phyloP scores from a whole-genome alignment of 129 eudicot genomes.

The Erigeron canadensis region DNA sequence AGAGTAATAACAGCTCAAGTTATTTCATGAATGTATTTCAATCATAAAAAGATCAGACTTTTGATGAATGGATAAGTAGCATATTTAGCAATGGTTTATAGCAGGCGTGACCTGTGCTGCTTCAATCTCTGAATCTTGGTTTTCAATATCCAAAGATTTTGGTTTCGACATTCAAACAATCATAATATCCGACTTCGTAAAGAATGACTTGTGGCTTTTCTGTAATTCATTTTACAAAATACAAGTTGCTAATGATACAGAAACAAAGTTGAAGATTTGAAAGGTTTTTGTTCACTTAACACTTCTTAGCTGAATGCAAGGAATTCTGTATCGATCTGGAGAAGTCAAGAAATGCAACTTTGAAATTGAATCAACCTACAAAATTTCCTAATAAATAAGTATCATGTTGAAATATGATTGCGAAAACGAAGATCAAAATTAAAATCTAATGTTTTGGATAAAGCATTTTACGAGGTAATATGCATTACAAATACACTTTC shows the following conservation, averaged over 20 bases:
- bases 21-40: not conserved
- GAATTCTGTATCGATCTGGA: conserved; percentile 51
- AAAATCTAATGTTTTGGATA: too few relatives aligned
- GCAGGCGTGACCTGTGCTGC: conserved; percentile 33
- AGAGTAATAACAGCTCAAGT: not conserved
- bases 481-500: too few relatives aligned
- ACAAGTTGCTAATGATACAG: not conserved
- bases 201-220: conserved; percentile 52
- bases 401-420: too few relatives aligned
- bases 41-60: not conserved
- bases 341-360: not conserved
- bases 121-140: conserved; percentile 43
- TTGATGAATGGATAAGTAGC: not conserved
- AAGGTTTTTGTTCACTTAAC: not conserved
- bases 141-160: conserved; percentile 31
- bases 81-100: not conserved
- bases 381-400: too few relatives aligned
- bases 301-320: conserved; percentile 50
- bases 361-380: not conserved
- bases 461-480: too few relatives aligned
- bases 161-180: conserved; percentile 50
- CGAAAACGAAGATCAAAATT: too few relatives aligned
- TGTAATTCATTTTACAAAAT: conserved; percentile 19
- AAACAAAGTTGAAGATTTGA: not conserved
- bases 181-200: conserved; percentile 49